Evolutionary conservation across 768 basidiomycete genomes (phyloP), one percentile per base, ranked within the genome.

Genomic region (Trametes gibbosa): DNA sequence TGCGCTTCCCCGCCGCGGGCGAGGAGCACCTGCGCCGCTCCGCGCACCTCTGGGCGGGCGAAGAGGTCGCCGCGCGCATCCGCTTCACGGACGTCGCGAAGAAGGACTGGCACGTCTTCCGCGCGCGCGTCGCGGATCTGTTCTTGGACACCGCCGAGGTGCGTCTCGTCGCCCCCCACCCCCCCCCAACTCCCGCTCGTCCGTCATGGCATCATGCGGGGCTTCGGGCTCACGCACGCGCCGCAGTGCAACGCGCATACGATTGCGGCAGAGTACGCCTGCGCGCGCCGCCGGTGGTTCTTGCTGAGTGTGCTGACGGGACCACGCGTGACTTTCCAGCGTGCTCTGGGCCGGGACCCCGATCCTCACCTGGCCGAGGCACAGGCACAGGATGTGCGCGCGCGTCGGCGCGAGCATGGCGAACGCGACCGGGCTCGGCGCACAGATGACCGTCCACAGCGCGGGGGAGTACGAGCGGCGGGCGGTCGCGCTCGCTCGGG

Each of bases 81-180:
- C 67, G 72, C 46, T 82, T 82, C 59, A 81, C 79, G 13, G 78
- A 82, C 47, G 78, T 82, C 24, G 74, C 78, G 5, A 66, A 69
- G 41, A 82, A 82, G 68, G 76, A 78, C 32, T 66, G 68, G 2
- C 81, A 82, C 59, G 74, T 82, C 48, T 64, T 70, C 48, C 76
- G 81, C 34, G 76, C 74, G 9, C 68, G 80, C 23, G 76, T 79
- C n/a, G 76, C 77, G 4, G 81, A 82, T 60, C 68, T 82, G 9
- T 77, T 81, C 61, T 69, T 82, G n/a, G 81, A 82, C 63, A 82
- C 81, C 2, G 75, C 76, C 6, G 81, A 82, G 74, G 80, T 78
- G 39, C 13, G 75, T 57, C n/a, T n/a, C n/a, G n/a, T n/a, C n/a
- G 3, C 10, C 2, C 12, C 21, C 16, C 41, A 7, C 46, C 23